phyloP scores from a whole-genome alignment of 225 moss, liverwort and hornwort species.

The Polytrichum formosum region DNA sequence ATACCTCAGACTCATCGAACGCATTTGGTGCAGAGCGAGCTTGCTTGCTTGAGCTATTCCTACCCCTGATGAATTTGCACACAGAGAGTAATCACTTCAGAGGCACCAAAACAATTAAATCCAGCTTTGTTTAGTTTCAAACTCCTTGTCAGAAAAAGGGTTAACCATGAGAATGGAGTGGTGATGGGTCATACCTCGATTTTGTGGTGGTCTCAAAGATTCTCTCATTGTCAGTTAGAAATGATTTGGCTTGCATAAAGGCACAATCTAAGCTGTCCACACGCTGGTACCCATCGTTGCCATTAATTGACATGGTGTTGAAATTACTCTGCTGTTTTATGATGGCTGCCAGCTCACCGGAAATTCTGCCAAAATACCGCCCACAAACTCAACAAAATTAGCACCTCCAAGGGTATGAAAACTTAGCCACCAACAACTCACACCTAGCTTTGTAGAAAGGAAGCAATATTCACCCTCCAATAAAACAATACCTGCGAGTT shows the following conservation, averaged over 20 bases:
- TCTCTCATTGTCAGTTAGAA: constrained; percentile 22
- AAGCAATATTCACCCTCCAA: no score
- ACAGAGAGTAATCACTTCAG: background rate
- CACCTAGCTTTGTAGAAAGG: no score
- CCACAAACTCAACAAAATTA: background rate
- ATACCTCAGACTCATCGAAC: constrained; percentile 41
- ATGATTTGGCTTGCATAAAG: constrained; percentile 29
- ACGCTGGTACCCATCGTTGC: constrained; percentile 48
- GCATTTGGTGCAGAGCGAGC: constrained; percentile 33
- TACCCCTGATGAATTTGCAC: constrained; percentile 31
- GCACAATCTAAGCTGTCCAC: constrained; percentile 37
- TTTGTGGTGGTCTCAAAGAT: constrained; percentile 27
- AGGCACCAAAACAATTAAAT: no score
- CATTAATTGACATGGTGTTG: constrained; percentile 38
- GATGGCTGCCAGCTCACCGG: constrained; percentile 55
- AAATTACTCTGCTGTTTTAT: constrained; percentile 51
- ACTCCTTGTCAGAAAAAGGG: no score
- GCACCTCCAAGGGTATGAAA: background rate
- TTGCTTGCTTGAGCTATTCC: constrained; percentile 39
- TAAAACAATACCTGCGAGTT: constrained; percentile 34
- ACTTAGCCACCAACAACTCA: no score
- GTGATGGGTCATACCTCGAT: constrained; percentile 28
- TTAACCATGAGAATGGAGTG: no score
- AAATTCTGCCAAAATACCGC: constrained; percentile 28
- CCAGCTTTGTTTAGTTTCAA: no score